phyloP scores from a whole-genome alignment of 352 stramenopile species.

The Globisporangium okanoganense region DNA sequence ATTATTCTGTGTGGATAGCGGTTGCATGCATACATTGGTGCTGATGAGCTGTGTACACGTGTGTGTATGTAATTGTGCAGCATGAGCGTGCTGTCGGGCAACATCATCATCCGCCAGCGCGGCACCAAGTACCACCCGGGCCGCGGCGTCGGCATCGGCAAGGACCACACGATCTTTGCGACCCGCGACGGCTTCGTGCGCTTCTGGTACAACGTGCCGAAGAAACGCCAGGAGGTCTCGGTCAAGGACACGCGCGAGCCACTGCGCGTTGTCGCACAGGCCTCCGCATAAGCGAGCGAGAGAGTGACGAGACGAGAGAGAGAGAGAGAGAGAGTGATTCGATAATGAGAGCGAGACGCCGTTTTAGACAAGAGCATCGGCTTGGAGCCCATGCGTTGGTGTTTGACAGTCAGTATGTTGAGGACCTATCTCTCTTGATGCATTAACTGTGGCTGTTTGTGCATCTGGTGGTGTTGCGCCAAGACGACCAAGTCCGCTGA shows the following conservation, averaged over 20 bases:
- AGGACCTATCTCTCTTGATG: neutral
- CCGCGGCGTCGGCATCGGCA: conserved; percentile 92
- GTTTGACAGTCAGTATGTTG: neutral
- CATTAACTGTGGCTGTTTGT: neutral
- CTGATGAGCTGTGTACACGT: too few species aligned
- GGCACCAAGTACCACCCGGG: conserved; percentile 95
- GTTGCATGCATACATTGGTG: neutral
- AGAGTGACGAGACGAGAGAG: neutral
- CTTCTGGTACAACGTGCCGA: conserved; percentile 88
- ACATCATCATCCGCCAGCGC: conserved; percentile 98
- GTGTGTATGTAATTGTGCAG: conserved; percentile 22
- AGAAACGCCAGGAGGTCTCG: conserved; percentile 85
- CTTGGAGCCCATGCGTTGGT: neutral
- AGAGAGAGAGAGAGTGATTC: neutral
- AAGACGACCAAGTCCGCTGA: too few species aligned
- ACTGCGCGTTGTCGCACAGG: conserved; percentile 26
- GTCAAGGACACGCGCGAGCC: conserved; percentile 73
- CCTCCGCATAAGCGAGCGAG: conserved; percentile 10
- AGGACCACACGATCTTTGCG: conserved; percentile 94
- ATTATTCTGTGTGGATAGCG: neutral
- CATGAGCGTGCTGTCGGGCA: conserved; percentile 88
- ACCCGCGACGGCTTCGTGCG: conserved; percentile 84
- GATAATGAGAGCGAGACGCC: conserved; percentile 15
- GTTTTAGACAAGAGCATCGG: conserved; percentile 1
- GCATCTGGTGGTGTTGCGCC: too few species aligned